Evolutionary conservation across 108 stramenopile genomes (phyloP).

Genomic region (Phaeodactylum tricornutum): DNA sequence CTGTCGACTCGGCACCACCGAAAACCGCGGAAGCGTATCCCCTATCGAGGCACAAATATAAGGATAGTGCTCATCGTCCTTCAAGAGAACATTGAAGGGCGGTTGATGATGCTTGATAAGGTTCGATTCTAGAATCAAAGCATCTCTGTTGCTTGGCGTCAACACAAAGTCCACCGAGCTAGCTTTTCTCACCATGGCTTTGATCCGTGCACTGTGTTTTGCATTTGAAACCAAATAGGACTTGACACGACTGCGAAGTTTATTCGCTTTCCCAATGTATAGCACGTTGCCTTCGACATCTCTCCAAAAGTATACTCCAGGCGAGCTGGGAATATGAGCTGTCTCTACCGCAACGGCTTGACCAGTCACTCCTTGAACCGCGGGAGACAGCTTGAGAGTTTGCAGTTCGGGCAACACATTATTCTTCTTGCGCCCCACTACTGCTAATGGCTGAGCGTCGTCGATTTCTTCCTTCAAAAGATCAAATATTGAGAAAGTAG

Average conservation of each 20-base stretch:
- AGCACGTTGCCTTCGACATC: conserved; percentile 29
- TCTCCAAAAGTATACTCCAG: conserved; percentile 68
- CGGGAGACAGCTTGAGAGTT: neutral
- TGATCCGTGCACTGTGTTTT: conserved; percentile 36
- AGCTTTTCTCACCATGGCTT: conserved; percentile 41
- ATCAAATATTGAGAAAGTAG: conserved; percentile 48
- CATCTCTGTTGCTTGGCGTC: conserved; percentile 56
- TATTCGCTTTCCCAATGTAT: conserved; percentile 67
- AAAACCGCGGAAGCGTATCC: conserved; percentile 34
- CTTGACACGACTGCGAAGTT: conserved; percentile 38
- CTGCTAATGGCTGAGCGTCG: conserved; percentile 10
- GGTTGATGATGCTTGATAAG: conserved; percentile 66
- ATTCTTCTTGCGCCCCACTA: neutral
- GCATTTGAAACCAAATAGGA: conserved; percentile 41
- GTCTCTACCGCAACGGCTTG: conserved; percentile 7
- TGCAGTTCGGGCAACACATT: neutral
- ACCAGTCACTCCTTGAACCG: neutral
- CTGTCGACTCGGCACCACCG: conserved; percentile 23
- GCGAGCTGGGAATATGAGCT: conserved; percentile 46
- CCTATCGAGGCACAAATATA: conserved; percentile 62
- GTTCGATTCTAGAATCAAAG: conserved; percentile 52
- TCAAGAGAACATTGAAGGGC: conserved; percentile 51
- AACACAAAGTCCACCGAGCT: conserved; percentile 36
- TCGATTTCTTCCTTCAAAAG: conserved; percentile 43
- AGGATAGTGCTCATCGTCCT: conserved; percentile 59